These are phyloP conservation scores for Aspergillus cristatus DNA, from an alignment of 495 filamentous ascomycete species.

Conservation along the genomic window DNA sequence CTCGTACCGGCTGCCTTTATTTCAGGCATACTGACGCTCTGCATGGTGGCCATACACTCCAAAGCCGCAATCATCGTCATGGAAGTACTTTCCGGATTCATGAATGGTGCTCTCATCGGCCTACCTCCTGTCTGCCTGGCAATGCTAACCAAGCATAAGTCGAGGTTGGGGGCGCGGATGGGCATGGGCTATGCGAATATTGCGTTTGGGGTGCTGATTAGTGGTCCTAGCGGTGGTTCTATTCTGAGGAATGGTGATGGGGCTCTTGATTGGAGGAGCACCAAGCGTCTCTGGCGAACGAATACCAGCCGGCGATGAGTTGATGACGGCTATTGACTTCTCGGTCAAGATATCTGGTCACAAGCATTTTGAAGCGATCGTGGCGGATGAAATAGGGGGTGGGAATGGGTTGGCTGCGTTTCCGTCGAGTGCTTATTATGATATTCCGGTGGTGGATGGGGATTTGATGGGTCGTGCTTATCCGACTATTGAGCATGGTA, in stretches of 20 bases:
- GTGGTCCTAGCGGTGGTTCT: too few relatives aligned
- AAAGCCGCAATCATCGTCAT: too few relatives aligned
- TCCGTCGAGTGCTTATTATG: slow-evolving; percentile 14
- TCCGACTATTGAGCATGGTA: slow-evolving; percentile 21
- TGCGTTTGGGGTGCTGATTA: too few relatives aligned
- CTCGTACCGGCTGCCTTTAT: background rate
- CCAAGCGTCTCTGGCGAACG: slow-evolving; percentile 18
- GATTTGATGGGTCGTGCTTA: slow-evolving; percentile 30
- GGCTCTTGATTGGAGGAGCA: slow-evolving; percentile 19
- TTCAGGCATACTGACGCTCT: background rate
- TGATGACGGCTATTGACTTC: slow-evolving; percentile 16
- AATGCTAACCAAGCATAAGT: too few relatives aligned
- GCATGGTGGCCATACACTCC: slow-evolving; percentile 6
- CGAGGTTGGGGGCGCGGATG: too few relatives aligned
- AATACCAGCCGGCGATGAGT: slow-evolving; percentile 19
- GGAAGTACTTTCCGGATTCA: too few relatives aligned
- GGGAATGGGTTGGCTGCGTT: slow-evolving; percentile 31
- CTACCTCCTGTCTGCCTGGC: too few relatives aligned
- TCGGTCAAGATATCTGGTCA: slow-evolving; percentile 18
- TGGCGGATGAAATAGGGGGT: slow-evolving; percentile 29
- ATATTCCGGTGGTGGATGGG: slow-evolving; percentile 28
- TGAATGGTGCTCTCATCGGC: too few relatives aligned
- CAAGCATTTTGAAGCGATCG: slow-evolving; percentile 18
- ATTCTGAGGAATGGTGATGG: slow-evolving; percentile 12
- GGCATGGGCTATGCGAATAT: too few relatives aligned